Evolutionary conservation across 148 eudicot genomes (phyloP), one percentile per base, ranked within the genome.

Genomic region (Cornus controversa): DNA sequence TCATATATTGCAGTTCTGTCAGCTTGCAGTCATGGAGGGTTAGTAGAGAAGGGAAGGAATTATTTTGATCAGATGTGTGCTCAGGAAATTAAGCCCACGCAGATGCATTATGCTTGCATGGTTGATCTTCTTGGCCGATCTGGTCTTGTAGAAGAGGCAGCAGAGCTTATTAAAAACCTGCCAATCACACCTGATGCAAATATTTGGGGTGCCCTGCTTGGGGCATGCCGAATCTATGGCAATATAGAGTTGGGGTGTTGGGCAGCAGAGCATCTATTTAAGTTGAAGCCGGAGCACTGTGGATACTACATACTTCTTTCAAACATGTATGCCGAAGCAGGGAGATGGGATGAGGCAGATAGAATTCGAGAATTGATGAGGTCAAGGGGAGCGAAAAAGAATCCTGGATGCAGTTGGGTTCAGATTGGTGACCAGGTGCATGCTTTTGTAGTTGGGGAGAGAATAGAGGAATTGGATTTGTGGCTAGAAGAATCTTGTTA

Each of bases 101-200:
- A 78, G 28, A 88, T 82, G 84, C 97, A 91, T 74, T 89, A 88
- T 26, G 89, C 93, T 67, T 93, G 97, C 82, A 87, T 93, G 94
- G 86, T 93, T 74, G 97, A 93, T 86, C 90, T 93, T 81, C 85
- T 92, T 72, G 97, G 94, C 5, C 94, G 94, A 62, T 85, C 88
- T 37, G 97, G 97, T 29, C 88, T 89, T 40, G 79, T 93, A 79
- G 82, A 85, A 9, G 93, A 91, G 83, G 91, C 87, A 5, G 85
- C 85, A 76, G 77, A 85, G 75, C 75, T 90, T 20, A 86, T 92
- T 3, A 81, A 65, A 54, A 79, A 81, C 25, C 76, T 93, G 66
- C 84, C 89, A 3, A 47, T 89, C 72, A 79, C 80, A 75, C 90
- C 97, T 3, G 93, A 91, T 82, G 81, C 87, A 7, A 80, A 85